These are phyloP conservation scores for Xerocomus potaroensis DNA, from an alignment of 768 basidiomycete species.

Conservation along the genomic window DNA sequence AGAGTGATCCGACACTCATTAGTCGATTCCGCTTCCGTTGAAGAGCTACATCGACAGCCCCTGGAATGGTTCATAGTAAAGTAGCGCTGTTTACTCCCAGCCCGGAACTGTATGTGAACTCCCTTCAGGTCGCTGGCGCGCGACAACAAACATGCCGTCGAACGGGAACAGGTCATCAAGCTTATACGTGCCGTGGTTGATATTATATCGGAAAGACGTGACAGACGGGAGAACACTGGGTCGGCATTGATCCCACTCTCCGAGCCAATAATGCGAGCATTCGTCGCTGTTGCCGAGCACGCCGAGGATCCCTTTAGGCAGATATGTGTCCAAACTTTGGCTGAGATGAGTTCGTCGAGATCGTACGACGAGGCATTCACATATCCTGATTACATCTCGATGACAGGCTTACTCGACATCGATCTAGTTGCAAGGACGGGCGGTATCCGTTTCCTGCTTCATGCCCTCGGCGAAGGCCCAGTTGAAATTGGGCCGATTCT, in stretches of 20 bases:
- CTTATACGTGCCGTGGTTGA: slow-evolving; percentile 81
- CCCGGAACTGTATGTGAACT: slow-evolving; percentile 3
- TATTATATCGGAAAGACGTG: slow-evolving; percentile 58
- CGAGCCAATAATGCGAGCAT: slow-evolving; percentile 74
- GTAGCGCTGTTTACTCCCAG: slow-evolving; percentile 38
- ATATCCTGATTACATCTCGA: slow-evolving; percentile 8
- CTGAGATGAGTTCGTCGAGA: slow-evolving; percentile 73
- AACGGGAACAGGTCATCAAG: slow-evolving; percentile 91
- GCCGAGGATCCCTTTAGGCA: slow-evolving; percentile 84
- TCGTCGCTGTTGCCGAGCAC: slow-evolving; percentile 93
- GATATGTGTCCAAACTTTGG: slow-evolving; percentile 80
- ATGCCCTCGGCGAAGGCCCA: slow-evolving; percentile 88
- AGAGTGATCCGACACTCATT: slow-evolving; percentile 75
- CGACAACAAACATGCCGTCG: slow-evolving; percentile 76
- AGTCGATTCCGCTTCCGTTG: slow-evolving; percentile 69
- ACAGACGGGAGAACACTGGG: slow-evolving; percentile 37
- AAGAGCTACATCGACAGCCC: slow-evolving; percentile 54
- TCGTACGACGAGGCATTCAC: slow-evolving; percentile 5
- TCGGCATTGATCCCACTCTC: slow-evolving; percentile 57
- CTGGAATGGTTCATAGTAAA: slow-evolving; percentile 91
- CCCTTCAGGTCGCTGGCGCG: slow-evolving; percentile 69
- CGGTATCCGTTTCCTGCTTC: slow-evolving; percentile 81
- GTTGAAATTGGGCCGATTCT: slow-evolving; percentile 74
- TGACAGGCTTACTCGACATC: slow-evolving; percentile 80
- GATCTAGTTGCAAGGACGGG: slow-evolving; percentile 76